Evolutionary conservation across 768 basidiomycete genomes (phyloP).

Genomic region (Lentinula guzmanii): DNA sequence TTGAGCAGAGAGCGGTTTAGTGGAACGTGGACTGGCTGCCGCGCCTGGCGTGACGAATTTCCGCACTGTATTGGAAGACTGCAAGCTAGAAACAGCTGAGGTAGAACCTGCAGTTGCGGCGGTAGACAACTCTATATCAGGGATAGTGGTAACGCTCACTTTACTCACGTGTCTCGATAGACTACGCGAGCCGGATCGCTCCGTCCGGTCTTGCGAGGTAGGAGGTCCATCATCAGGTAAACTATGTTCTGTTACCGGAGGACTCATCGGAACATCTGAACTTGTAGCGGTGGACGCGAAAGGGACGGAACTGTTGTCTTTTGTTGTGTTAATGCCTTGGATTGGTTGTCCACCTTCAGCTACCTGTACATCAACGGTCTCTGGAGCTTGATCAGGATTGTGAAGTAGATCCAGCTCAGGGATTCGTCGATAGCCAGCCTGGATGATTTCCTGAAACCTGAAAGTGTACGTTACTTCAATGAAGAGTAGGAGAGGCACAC

Average conservation of each 20-base stretch:
- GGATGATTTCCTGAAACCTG: constrained; percentile 56
- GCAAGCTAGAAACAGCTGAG: background rate
- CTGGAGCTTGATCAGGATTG: background rate
- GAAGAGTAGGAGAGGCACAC: background rate
- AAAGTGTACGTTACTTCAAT: background rate
- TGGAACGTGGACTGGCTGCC: background rate
- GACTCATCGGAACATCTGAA: background rate
- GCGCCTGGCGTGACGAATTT: background rate
- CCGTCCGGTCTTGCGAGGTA: background rate
- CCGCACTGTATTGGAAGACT: background rate
- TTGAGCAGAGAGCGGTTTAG: background rate
- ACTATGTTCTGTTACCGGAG: background rate
- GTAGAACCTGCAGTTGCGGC: background rate
- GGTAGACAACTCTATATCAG: background rate
- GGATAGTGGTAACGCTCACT: background rate
- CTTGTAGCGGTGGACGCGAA: background rate
- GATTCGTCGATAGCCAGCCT: constrained; percentile 53
- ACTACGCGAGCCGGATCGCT: background rate
- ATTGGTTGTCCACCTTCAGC: background rate
- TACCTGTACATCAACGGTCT: background rate
- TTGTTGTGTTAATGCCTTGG: background rate
- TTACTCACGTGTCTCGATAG: background rate
- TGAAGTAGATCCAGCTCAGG: background rate
- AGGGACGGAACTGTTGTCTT: background rate
- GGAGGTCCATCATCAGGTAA: background rate